Evolutionary conservation across 768 basidiomycete genomes (phyloP), one percentile per base, ranked within the genome.

Genomic region (Boletus rubropictus): DNA sequence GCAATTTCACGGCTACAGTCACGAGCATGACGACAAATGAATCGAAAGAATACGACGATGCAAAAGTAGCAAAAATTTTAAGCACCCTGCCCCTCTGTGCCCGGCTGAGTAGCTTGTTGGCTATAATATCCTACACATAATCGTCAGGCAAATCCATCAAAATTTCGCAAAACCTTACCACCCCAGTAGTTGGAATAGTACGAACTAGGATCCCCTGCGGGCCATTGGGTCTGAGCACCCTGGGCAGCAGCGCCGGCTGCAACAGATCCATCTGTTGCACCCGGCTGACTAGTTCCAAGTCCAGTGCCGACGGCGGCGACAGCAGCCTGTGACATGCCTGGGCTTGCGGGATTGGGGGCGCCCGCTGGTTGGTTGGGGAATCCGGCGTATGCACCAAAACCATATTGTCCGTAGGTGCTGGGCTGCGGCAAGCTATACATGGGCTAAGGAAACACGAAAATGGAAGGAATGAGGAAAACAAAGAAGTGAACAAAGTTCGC

Each of bases 401-500:
- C 83, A 55, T 89, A 87, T 46, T 72, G 72, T 20, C 82, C 86
- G 54, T 91, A 91, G 15, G 79, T 74, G 57, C 76, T 81, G 25
- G 88, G 81, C 62, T 89, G 88, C 11, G 89, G 89, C 78, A 92
- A 86, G 52, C 88, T 86, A 63, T 92, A 92, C 86, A 90, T 86
- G 29, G 89, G 86, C 84, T 90, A 52, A 36, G 47, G 15, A 29
- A 43, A 38, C 34, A 51, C 17, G 45, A 31, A 36, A 18, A 44
- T 35, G 21, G 29, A 44, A 37, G 27, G 28, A 29, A 32, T 20
- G 18, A 47, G 43, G 44, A 43, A 37, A 35, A 31, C 15, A 39
- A 39, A 15, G 14, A 29, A 25, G 11, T 0, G 24, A 40, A 39
- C 17, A 2, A 29, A 8, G 17, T 21, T 24, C 24, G 46, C 27